Percentiles rank a stretch among this genome's conserved stretches.
phyloP scores from a whole-genome alignment of 2,329 filamentous ascomycete genomes.

The Talaromyces amestolkiae region DNA sequence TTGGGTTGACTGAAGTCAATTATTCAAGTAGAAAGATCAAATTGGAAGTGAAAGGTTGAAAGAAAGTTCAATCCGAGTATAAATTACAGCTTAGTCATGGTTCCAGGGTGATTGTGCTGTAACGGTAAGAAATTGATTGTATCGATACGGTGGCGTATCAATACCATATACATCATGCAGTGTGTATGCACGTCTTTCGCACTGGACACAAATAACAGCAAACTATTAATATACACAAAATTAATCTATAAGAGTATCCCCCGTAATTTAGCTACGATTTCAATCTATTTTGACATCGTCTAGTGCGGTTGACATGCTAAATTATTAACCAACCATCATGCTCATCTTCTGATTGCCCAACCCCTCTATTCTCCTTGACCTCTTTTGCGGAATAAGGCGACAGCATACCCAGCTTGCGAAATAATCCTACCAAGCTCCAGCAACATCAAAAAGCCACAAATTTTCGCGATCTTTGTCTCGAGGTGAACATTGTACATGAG shows the following conservation, averaged over 20 bases:
- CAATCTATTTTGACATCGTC: neutral
- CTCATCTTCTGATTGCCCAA: neutral
- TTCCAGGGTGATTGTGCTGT: neutral
- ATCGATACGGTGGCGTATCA: neutral
- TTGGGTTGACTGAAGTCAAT: neutral
- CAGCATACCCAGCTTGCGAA: constrained; percentile 23
- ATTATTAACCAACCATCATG: neutral
- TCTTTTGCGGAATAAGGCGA: constrained; percentile 13
- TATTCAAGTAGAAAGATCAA: too few species aligned
- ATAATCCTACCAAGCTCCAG: constrained; percentile 26
- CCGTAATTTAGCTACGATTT: neutral
- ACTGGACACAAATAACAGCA: neutral
- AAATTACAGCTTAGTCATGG: constrained; percentile 6
- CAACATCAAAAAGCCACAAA: constrained; percentile 29
- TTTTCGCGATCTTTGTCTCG: constrained; percentile 21
- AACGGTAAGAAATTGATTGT: neutral
- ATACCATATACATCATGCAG: neutral
- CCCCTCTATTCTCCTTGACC: neutral
- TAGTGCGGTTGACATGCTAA: neutral
- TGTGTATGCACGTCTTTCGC: neutral
- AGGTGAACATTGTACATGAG: constrained; percentile 23
- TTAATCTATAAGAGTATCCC: neutral
- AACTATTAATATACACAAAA: neutral
- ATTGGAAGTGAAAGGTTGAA: neutral
- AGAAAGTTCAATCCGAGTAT: constrained; percentile 1